Evolutionary conservation across 177 flowering plant genomes (phyloP).

Genomic region (Vitis hybrid): DNA sequence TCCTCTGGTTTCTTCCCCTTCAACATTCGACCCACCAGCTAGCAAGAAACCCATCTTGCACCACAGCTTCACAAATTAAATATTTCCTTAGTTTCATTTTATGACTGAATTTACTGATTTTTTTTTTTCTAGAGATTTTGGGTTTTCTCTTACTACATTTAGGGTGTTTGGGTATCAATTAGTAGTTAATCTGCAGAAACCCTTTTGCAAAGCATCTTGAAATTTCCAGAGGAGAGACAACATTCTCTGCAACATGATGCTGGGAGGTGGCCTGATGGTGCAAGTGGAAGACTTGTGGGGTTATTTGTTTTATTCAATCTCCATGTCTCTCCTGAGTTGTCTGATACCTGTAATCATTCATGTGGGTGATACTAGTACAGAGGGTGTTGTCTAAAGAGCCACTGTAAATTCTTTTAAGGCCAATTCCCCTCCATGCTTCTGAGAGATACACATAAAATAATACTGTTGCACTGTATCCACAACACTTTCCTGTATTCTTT

Average conservation of each 20-base stretch:
- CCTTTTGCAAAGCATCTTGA: slow-evolving; percentile 3
- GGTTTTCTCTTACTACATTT: neutral
- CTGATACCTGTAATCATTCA: slow-evolving; percentile 24
- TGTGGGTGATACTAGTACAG: slow-evolving; percentile 14
- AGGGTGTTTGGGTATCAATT: slow-evolving; percentile 3
- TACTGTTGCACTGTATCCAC: neutral
- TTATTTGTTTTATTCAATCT: slow-evolving; percentile 29
- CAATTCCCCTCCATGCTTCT: slow-evolving; percentile 2
- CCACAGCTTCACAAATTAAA: neutral
- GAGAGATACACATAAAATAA: slow-evolving; percentile 5
- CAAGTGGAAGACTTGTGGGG: slow-evolving; percentile 24
- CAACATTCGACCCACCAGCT: slow-evolving; percentile 16
- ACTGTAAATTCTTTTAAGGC: slow-evolving; percentile 9
- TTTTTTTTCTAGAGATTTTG: neutral
- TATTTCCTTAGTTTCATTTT: neutral
- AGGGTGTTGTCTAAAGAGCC: slow-evolving; percentile 3
- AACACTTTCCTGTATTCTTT: neutral
- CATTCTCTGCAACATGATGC: slow-evolving; percentile 16
- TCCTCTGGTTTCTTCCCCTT: slow-evolving; percentile 32
- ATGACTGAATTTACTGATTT: neutral
- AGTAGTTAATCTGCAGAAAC: neutral
- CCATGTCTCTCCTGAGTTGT: slow-evolving; percentile 27
- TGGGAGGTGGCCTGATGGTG: slow-evolving; percentile 17
- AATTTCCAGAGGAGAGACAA: slow-evolving; percentile 7
- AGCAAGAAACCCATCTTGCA: slow-evolving; percentile 7